phyloP scores from a whole-genome alignment of 805 yeast genomes.

The Zygosaccharomyces gambellarensis region DNA sequence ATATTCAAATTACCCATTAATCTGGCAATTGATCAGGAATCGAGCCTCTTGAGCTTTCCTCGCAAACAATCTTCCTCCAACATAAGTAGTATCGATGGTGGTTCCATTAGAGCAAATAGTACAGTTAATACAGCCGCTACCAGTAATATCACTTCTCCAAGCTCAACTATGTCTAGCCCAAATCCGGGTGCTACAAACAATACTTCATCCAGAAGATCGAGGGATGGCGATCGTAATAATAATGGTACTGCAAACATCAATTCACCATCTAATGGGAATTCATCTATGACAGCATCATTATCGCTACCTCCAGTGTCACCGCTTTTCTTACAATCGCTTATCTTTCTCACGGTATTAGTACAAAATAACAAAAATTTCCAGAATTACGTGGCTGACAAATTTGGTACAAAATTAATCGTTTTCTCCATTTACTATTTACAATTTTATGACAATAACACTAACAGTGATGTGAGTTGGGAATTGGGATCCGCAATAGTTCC shows the following conservation, averaged over 20 bases:
- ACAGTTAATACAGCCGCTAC: not conserved
- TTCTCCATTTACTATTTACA: conserved; percentile 54
- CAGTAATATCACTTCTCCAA: not conserved
- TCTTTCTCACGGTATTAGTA: conserved; percentile 68
- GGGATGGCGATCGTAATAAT: not conserved
- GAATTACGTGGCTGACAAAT: conserved; percentile 40
- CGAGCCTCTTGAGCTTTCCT: conserved; percentile 33
- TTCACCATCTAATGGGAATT: not conserved
- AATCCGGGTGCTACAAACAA: not conserved
- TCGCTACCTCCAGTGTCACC: conserved; percentile 37
- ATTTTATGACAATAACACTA: conserved; percentile 33
- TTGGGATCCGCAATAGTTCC: conserved; percentile 39
- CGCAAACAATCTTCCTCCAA: conserved; percentile 12
- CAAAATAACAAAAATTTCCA: conserved; percentile 65
- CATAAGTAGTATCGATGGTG: not conserved
- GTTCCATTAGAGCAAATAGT: not conserved
- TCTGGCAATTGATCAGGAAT: conserved; percentile 36
- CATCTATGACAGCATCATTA: not conserved
- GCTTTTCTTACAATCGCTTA: conserved; percentile 55
- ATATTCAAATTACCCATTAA: conserved; percentile 46
- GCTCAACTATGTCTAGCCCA: not conserved
- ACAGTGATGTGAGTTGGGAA: conserved; percentile 4
- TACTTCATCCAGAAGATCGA: not conserved
- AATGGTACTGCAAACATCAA: not conserved
- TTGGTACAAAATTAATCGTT: conserved; percentile 51